Base-by-base conservation (phyloP, 257 asterid species). In the Capsicum pubescens region DNA sequence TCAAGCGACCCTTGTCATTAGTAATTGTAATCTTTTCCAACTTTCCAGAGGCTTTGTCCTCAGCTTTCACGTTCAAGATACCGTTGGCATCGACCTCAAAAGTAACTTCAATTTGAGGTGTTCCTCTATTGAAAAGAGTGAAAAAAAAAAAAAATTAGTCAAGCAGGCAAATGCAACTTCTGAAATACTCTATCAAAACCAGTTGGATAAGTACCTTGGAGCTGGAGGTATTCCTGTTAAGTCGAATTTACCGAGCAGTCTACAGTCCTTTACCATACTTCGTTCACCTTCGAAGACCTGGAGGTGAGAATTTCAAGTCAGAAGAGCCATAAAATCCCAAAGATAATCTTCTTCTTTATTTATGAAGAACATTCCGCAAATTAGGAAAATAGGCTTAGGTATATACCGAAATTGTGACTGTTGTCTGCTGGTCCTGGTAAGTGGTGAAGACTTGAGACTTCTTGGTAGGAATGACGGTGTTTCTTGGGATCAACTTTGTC, bases 401-500 rank as follows among this genome's bases (percentile, higher is more conserved):
- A 32, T 2, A 69, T 90, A 93, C 97, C 95, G 89, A 92, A 83
- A 95, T 95, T 10, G 93, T 79, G 84, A 95, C 98, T 0, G 96
- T 89, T 2, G 96, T 91, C 82, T 95, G 98, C 84, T 93, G 98
- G 78, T 95, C 98, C 86, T 93, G 95, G 88, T 92, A 95, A 48
- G 98, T 93, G 54, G 96, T 91, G 88, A 93, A 95, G 55, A 93
- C 97, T 91, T 93, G 97, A 78, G 98, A 95, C 84, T 92, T 95
- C 80, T 92, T 92, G 82, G 95, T 90, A 17, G 98, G 97, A 84
- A 93, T 91, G 14, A 87, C 95, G 0, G 95, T 92, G 89, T 93
- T 93, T 77, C 98, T 91, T 14, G 98, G 98, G 48, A 95, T 95
- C 94, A 95, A 90, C 85, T 95, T 95, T 79, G 98, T 95, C 98